These are phyloP conservation scores for Xylaria nigripes DNA, from an alignment of 495 filamentous ascomycete genomes.

Conservation along the genomic window DNA sequence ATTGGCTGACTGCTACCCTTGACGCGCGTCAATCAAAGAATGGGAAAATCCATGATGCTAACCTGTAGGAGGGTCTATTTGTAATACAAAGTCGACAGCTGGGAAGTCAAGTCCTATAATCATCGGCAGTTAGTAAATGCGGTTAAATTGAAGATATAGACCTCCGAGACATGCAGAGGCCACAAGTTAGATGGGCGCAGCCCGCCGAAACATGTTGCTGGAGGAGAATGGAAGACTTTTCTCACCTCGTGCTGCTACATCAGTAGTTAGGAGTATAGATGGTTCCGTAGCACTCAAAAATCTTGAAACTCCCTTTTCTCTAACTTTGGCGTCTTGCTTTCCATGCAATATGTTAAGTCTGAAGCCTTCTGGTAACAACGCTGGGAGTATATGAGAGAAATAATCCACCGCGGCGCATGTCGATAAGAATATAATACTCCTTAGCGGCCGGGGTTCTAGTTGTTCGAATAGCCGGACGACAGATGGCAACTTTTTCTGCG, in stretches of 20 bases:
- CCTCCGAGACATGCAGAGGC: neutral
- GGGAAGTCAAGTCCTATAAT: constrained; percentile 90
- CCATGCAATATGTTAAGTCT: constrained; percentile 76
- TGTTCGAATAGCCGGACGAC: constrained; percentile 61
- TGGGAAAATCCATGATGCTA: neutral
- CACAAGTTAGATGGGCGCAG: neutral
- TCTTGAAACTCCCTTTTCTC: constrained; percentile 69
- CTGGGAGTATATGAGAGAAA: constrained; percentile 66
- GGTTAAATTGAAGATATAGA: neutral
- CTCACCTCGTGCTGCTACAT: constrained; percentile 46
- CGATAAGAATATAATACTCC: constrained; percentile 88
- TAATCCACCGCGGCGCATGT: constrained; percentile 96
- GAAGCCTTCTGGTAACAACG: constrained; percentile 54
- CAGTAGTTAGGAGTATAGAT: constrained; percentile 76
- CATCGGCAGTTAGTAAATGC: constrained; percentile 37
- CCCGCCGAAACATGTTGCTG: neutral
- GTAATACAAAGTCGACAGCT: constrained; percentile 86
- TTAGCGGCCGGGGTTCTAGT: constrained; percentile 63
- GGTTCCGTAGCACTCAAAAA: constrained; percentile 65
- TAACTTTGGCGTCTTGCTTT: constrained; percentile 71
- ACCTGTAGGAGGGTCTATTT: constrained; percentile 69
- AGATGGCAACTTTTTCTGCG: constrained; percentile 68
- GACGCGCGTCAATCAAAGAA: neutral
- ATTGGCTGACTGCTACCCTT: neutral
- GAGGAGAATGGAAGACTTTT: neutral